Evolutionary conservation across 2,329 filamentous ascomycete genomes (phyloP), one percentile per base, ranked within the genome.

Genomic region (Ophiostoma sp.): DNA sequence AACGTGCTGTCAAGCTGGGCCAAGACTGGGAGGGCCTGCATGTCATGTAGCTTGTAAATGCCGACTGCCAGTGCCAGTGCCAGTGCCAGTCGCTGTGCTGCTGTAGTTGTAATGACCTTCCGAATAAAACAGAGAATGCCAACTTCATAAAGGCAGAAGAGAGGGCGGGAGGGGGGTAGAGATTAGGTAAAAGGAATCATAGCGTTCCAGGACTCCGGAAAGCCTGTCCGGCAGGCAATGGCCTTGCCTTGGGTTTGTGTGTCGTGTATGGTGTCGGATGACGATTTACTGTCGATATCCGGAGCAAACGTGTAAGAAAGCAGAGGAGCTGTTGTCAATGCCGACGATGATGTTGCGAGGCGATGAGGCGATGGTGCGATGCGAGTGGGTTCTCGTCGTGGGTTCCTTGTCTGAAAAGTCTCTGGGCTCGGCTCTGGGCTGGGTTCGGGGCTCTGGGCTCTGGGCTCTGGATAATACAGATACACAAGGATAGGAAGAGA

Each of bases 1-100:
- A 66, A 55, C 64, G 67, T 63, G 64, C 58, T 47, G 47, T 41
- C 41, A 44, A 18, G 27, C 45, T 16, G 55, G n/a, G 55, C 67
- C 38, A 16, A 36, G 55, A 64, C 62, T 55, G 40, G 66, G 55
- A 27, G 27, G 12, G 52, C 52, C 36, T 18, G 11, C 55, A 60
- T 60, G 55, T 38, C n/a, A 27, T 27, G 27, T 27, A 1, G 2
- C 27, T 27, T 27, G 27, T 1, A 27, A 27, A 27, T 27, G 27
- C 27, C 27, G 27, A 27, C 27, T 27, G 27, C 27, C 27, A 27
- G 27, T 27, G 27, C 27, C 27, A 27, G 27, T 27, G 27, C 27
- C 27, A 27, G 27, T 27, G 27, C 27, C 27, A 27, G 27, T 27
- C 27, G 27, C 27, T 27, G 27, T 27, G 27, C 27, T 27, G 27